A percentile compares a stretch with the other conserved stretches of the same genome.
Conservation (phyloP, 2,329 filamentous ascomycete species). For the Colletotrichum musae region DNA sequence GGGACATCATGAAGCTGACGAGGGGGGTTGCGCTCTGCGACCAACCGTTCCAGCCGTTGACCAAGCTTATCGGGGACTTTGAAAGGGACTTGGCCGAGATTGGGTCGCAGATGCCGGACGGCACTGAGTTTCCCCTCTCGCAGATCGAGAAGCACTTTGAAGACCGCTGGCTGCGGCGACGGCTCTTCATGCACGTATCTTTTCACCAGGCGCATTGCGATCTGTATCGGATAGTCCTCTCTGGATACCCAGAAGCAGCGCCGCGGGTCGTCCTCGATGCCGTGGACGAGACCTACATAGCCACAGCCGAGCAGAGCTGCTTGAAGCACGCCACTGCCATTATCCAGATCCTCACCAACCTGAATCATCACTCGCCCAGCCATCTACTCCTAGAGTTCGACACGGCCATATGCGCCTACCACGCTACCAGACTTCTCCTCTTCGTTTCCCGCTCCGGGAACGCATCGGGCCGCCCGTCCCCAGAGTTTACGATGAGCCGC, state of each 20-base stretch:
- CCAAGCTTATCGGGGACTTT: slow-evolving; percentile 43
- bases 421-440: slow-evolving; percentile 54
- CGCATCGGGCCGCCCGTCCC: slow-evolving; percentile 33
- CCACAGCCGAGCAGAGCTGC: slow-evolving; percentile 51
- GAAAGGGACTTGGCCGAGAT: slow-evolving; percentile 40
- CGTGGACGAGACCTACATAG: slow-evolving; percentile 47
- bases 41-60: slow-evolving; percentile 42
- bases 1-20: slow-evolving; percentile 46
- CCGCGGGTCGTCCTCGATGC: slow-evolving; percentile 49
- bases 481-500: slow-evolving; percentile 46
- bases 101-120: slow-evolving; percentile 40
- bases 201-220: slow-evolving; percentile 62
- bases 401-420: slow-evolving; percentile 59
- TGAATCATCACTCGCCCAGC: slow-evolving; percentile 45
- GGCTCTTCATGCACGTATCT: slow-evolving; percentile 52
- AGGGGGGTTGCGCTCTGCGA: slow-evolving; percentile 43
- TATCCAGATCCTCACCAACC: slow-evolving; percentile 51
- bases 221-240: slow-evolving; percentile 59
- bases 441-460: slow-evolving; percentile 45
- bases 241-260: slow-evolving; percentile 57
- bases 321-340: slow-evolving; percentile 56
- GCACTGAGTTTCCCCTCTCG: slow-evolving; percentile 36
- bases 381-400: slow-evolving; percentile 55
- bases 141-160: slow-evolving; percentile 32
- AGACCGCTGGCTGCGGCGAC: slow-evolving; percentile 43